Percentiles rank a stretch among this genome's conserved stretches.
Conservation (phyloP, 306 rosid species). For the Rubus idaeus region DNA sequence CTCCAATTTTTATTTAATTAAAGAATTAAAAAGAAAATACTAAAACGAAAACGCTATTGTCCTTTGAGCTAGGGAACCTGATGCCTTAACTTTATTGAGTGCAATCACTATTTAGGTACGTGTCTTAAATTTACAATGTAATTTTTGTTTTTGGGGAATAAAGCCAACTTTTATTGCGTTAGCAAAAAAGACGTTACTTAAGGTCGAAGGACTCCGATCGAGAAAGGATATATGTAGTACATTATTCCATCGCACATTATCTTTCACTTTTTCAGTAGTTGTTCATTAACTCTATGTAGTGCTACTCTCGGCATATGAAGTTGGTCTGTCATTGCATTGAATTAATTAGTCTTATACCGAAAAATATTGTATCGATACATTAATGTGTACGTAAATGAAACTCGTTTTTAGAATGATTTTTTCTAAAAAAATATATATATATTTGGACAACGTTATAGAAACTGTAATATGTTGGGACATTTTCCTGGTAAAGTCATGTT, state of each 20-base stretch:
- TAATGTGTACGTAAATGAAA: background rate
- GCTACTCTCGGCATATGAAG: too few relatives aligned
- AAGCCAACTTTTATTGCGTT: background rate
- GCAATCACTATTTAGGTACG: background rate
- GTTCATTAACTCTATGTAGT: background rate
- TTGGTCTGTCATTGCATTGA: too few relatives aligned
- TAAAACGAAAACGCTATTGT: background rate
- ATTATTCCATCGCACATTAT: too few relatives aligned
- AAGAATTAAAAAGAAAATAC: background rate
- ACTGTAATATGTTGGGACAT: background rate
- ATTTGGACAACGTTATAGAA: too few relatives aligned
- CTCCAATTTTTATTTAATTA: background rate
- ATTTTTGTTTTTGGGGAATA: background rate
- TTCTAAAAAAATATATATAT: too few relatives aligned
- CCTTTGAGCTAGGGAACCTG: background rate
- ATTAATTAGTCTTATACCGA: too few relatives aligned
- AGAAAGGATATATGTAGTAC: too few relatives aligned
- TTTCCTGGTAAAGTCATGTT: too few relatives aligned
- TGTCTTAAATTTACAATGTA: background rate
- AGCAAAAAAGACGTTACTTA: background rate
- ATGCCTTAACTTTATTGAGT: conserved; percentile 13
- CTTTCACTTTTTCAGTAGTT: background rate
- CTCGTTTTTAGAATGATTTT: background rate
- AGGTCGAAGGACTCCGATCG: background rate
- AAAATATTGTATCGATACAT: background rate